Evolutionary conservation across 108 stramenopile genomes (phyloP).

Genomic region (Pseudonitzschia delicatissima): DNA sequence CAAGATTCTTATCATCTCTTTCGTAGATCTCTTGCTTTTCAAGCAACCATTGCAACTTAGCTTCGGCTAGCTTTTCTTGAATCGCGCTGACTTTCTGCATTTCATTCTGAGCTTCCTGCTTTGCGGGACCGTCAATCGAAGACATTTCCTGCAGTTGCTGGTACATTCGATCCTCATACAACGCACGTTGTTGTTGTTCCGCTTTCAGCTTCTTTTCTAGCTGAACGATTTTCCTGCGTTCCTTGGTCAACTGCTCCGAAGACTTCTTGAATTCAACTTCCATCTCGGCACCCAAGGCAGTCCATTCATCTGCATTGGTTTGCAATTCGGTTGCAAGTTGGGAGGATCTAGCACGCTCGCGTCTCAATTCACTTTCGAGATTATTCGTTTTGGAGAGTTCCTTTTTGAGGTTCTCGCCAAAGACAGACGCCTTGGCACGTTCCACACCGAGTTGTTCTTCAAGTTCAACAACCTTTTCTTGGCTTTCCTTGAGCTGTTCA

Average conservation of each 20-base stretch:
- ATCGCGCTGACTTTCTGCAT: neutral
- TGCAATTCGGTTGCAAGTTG: conserved; percentile 1
- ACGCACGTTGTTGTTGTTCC: neutral
- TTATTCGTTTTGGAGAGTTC: neutral
- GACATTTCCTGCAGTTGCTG: neutral
- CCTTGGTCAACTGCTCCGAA: neutral
- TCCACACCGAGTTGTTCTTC: neutral
- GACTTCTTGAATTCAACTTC: conserved; percentile 12
- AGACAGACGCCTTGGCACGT: conserved; percentile 1
- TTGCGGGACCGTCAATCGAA: neutral
- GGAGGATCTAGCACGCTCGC: neutral
- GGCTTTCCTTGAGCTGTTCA: neutral
- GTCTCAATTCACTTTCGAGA: conserved; percentile 12
- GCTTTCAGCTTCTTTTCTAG: neutral
- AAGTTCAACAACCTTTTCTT: neutral
- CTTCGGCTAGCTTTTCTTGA: neutral
- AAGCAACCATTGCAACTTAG: neutral
- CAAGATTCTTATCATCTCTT: neutral
- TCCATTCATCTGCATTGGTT: conserved; percentile 4
- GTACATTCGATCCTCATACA: neutral
- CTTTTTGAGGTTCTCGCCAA: conserved; percentile 10
- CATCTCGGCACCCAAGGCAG: neutral
- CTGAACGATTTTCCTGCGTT: neutral
- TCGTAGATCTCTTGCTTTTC: conserved; percentile 10
- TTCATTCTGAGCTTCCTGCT: too few species aligned